Base-by-base conservation (phyloP, 2,329 filamentous ascomycete genomes). In the Pestalotiopsis sp. region DNA sequence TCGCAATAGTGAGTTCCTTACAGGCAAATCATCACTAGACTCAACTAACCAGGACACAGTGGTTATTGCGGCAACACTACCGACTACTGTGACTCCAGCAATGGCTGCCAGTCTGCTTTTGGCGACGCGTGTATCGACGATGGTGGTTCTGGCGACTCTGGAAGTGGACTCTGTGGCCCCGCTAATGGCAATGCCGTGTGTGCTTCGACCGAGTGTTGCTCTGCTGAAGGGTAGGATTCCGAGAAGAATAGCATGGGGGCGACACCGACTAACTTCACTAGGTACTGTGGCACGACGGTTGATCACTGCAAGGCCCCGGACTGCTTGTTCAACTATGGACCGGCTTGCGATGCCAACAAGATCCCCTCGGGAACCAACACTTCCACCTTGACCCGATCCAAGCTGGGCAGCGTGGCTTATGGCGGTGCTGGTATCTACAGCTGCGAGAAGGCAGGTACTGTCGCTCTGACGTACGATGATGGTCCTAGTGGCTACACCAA, bases 381-480 rank as follows among this genome's bases (percentile, higher is more conserved):
- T 0, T 83, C 83, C 3, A 80, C 78, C 1, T 77, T 90, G 60
- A 75, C 83, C 23, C 84, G 90, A 9, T 81, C 87, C 2, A 82
- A 86, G 60, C 70, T 88, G 2, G 90, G 90, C 14, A 78, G 71
- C 4, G 81, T 91, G 3, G 79, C 81, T 0, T 90, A 91, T 69
- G 90, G 89, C 23, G 83, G 86, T 41, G 82, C 78, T 12, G 85
- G 86, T 31, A 87, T 91, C 70, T 88, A 88, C 72, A 80, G 83
- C 70, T 90, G 87, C 71, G 79, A 79, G n/a, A 81, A 82, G n/a
- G 81, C 84, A 2, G 88, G 89, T 66, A 87, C 87, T 12, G 84
- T 92, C 73, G 90, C 90, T 20, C 77, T 92, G 67, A 92, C 90
- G 0, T 92, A 87, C 72, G 90, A 92, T 72, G 90, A 92, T 75